phyloP scores from a whole-genome alignment of 331 rosid genomes.

The Ulmus americana region DNA sequence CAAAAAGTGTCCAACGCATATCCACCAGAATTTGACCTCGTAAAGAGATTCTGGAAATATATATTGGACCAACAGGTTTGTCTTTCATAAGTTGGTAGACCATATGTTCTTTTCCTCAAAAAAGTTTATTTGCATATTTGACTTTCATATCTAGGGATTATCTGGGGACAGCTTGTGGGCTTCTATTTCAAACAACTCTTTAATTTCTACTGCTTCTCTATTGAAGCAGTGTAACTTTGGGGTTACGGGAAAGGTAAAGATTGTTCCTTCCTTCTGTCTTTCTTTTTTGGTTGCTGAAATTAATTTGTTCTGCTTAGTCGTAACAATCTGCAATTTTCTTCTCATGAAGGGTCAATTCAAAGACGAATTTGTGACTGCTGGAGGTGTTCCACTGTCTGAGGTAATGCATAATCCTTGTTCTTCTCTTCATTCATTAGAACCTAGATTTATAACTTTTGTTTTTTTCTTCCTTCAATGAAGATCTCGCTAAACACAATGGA shows the following conservation, averaged over 20 bases:
- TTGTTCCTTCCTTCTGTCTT: background rate
- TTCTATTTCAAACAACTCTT: conserved; percentile 66
- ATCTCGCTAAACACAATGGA: conserved; percentile 73
- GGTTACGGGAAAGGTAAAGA: conserved; percentile 65
- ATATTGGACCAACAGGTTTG: conserved; percentile 64
- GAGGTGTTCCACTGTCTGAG: conserved; percentile 90
- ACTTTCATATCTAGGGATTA: conserved; percentile 43
- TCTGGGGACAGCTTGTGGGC: conserved; percentile 77
- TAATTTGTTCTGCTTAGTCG: conserved; percentile 1
- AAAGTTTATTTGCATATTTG: conserved; percentile 2
- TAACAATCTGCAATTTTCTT: conserved; percentile 9
- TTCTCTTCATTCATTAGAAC: conserved; percentile 24
- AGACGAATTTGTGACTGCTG: conserved; percentile 96
- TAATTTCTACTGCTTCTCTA: conserved; percentile 54
- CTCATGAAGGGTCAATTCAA: conserved; percentile 75
- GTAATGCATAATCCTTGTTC: conserved; percentile 23
- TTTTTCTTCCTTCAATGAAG: conserved; percentile 30
- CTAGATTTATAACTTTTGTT: background rate
- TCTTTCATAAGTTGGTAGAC: conserved; percentile 9
- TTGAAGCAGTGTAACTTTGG: conserved; percentile 61
- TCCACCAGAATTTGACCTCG: conserved; percentile 72
- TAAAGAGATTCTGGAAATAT: conserved; percentile 92
- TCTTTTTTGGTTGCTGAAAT: conserved; percentile 9
- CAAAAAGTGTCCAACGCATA: conserved; percentile 64
- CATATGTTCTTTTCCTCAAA: background rate